Evolutionary conservation across 495 filamentous ascomycete species (phyloP).

Genomic region (Annulohypoxylon stygium): DNA sequence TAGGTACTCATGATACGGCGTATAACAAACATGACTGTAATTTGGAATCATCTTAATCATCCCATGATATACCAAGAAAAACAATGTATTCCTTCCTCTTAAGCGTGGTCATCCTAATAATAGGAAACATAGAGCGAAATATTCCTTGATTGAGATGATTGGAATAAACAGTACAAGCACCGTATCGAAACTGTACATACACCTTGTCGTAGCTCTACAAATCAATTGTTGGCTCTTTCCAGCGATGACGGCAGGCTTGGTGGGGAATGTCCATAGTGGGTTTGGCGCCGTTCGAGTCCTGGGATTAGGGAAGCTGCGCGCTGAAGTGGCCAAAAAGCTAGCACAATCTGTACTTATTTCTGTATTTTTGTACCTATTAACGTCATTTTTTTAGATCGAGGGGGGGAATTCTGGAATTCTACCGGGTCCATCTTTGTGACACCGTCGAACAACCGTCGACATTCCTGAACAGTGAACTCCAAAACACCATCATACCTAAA

Average conservation of each 20-base stretch:
- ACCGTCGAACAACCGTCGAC: slow-evolving; percentile 25
- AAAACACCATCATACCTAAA: neutral
- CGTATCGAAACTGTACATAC: slow-evolving; percentile 2
- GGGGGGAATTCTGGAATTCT: slow-evolving; percentile 14
- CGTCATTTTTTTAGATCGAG: slow-evolving; percentile 44
- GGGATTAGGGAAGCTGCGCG: slow-evolving; percentile 32
- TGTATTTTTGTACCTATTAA: slow-evolving; percentile 23
- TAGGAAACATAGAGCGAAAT: neutral
- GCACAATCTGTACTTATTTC: slow-evolving; percentile 20
- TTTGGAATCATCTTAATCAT: neutral
- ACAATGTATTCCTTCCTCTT: neutral
- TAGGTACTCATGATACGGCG: neutral
- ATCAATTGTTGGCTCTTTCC: neutral
- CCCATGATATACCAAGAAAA: neutral
- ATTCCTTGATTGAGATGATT: neutral
- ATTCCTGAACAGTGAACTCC: slow-evolving; percentile 19
- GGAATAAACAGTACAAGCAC: neutral
- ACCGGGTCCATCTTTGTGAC: slow-evolving; percentile 26
- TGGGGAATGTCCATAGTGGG: slow-evolving; percentile 33
- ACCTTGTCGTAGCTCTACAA: neutral
- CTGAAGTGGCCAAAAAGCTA: slow-evolving; percentile 7
- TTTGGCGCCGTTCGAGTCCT: slow-evolving; percentile 20
- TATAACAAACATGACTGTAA: neutral
- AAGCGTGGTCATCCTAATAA: neutral
- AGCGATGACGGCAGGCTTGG: slow-evolving; percentile 16